Evolutionary conservation across 768 basidiomycete species (phyloP), one percentile per base, ranked within the genome.

Genomic region (Coprinopsis marcescibilis): DNA sequence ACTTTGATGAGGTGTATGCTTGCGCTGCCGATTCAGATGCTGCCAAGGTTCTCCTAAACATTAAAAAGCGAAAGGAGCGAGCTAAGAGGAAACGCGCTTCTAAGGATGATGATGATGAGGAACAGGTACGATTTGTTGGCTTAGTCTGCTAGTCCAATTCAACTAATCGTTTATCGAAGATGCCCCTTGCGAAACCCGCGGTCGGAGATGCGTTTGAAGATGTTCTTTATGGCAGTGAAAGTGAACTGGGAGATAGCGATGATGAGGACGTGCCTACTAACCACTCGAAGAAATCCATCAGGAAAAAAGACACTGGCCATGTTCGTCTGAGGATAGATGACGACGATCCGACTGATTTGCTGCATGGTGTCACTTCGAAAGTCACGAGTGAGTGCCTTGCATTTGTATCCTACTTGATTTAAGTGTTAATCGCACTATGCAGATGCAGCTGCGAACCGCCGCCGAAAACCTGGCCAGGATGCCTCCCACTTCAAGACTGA

Each of bases 161-260:
- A 55, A 56, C 27, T 13, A 20, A 26, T 36, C 27, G 20, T 46
- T 36, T 8, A 19, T 10, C 10, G 35, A 36, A n/a, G 52, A 80
- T 80, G 65, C 55, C 65, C 23, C 58, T 59, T 35, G 41, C 29
- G 14, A 81, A 81, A 59, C 71, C 71, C 14, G 70, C 72, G 4
- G 72, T 79, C 27, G 89, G 91, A 13, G 87, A 93, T 60, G 93
- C 94, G 0, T 99, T 98, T 53, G 94, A 99, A 61, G 94, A 99
- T 59, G 90, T 97, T 0, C 70, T 99, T 21, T 98, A 98, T 61
- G 94, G 93, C 33, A 95, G 91, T 59, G 96, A 98, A 59, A 92
- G 89, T 54, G 94, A 97, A 58, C 65, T 85, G 25, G 85, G 80
- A 48, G 80, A 83, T 52, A 80, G 77, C 51, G 83, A 85, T 33